Evolutionary conservation across 225 moss, liverwort and hornwort species (phyloP).

Genomic region (Pseudoscleropodium purum): DNA sequence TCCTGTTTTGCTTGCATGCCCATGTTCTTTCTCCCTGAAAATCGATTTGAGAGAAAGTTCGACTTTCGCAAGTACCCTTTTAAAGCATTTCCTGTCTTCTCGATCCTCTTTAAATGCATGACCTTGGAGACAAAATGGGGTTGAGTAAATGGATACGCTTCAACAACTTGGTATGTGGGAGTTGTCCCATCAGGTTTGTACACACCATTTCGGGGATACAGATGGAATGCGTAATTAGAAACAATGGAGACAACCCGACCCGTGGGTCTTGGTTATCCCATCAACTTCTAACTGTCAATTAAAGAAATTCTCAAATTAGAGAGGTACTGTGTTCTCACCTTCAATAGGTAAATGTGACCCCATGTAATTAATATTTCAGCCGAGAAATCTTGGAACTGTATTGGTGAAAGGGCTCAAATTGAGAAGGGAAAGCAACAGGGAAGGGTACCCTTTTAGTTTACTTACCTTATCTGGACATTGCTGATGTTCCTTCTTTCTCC

Average conservation of each 20-base stretch:
- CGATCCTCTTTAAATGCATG: neutral
- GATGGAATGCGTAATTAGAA: neutral
- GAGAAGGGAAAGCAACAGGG: neutral
- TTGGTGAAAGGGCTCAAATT: neutral
- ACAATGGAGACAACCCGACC: neutral
- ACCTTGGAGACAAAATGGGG: neutral
- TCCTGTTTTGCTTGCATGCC: neutral
- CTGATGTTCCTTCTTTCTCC: too few species aligned
- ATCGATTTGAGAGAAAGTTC: neutral
- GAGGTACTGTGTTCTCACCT: too few species aligned
- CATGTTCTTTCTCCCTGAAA: neutral
- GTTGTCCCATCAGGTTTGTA: too few species aligned
- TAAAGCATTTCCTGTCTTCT: neutral
- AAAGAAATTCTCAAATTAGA: neutral
- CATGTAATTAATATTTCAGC: neutral
- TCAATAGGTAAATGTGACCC: neutral
- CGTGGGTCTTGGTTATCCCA: neutral
- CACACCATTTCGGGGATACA: neutral
- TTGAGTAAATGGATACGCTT: neutral
- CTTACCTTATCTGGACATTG: neutral
- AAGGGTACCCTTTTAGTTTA: neutral
- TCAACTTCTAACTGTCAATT: too few species aligned
- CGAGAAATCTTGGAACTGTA: neutral
- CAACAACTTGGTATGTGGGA: neutral
- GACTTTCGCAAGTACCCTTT: neutral